phyloP scores from a whole-genome alignment of 192 early-diverging fungal genomes.

The Jimgerdemannia flammicorona region DNA sequence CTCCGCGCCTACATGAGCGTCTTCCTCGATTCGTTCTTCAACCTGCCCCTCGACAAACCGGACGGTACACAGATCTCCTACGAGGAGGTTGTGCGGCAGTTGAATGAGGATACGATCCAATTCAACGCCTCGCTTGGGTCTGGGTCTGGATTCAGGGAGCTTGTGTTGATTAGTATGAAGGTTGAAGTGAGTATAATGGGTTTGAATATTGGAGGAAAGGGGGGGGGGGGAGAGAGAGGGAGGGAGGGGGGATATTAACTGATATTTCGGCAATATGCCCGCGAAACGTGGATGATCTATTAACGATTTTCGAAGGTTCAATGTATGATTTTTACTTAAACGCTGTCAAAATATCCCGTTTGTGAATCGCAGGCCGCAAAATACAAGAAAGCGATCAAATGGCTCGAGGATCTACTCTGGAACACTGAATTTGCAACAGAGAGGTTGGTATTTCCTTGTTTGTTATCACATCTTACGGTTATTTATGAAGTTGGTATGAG shows the following conservation, averaged over 20 bases:
- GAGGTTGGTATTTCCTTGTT: conserved; percentile 18
- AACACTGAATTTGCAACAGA: conserved; percentile 50
- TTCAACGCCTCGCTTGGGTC: conserved; percentile 38
- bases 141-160: conserved; percentile 30
- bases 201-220: too few species aligned
- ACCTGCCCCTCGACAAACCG: conserved; percentile 39
- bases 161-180: conserved; percentile 26
- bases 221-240: too few species aligned
- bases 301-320: neutral
- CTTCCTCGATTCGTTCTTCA: conserved; percentile 50
- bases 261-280: neutral
- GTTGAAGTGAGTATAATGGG: conserved; percentile 18
- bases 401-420: conserved; percentile 50
- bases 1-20: conserved; percentile 49
- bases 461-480: neutral
- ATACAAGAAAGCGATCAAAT: conserved; percentile 47
- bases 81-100: conserved; percentile 48
- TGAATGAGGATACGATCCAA: conserved; percentile 52
- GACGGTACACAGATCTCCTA: conserved; percentile 34
- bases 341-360: conserved; percentile 13
- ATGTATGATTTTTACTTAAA: neutral
- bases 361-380: conserved; percentile 30
- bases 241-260: too few species aligned
- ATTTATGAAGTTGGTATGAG: neutral
- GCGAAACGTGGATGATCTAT: neutral